Conservation (phyloP, 2,329 filamentous ascomycete species). For the Fusarium mundagurra region DNA sequence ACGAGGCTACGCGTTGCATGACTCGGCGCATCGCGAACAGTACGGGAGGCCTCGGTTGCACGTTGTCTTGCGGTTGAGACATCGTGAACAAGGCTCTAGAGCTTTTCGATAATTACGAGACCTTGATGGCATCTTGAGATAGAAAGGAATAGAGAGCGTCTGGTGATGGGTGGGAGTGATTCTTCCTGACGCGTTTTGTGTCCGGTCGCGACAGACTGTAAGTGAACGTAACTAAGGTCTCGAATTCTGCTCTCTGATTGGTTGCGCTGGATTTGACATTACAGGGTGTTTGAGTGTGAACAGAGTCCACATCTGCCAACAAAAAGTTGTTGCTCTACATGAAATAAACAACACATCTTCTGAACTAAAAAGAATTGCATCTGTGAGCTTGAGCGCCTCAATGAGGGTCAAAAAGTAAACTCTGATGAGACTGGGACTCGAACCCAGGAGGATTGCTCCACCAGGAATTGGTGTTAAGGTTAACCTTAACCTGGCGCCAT, state of each 20-base stretch:
- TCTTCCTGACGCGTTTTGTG: too few species aligned
- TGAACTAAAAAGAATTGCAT: background rate
- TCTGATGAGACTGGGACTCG: slow-evolving; percentile 49
- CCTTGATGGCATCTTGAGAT: background rate
- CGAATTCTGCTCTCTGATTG: background rate
- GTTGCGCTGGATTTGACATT: too few species aligned
- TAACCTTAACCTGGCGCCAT: slow-evolving; percentile 50
- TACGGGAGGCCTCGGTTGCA: background rate
- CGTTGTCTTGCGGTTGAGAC: background rate
- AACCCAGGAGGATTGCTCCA: slow-evolving; percentile 51
- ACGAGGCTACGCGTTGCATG: background rate
- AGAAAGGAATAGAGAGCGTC: background rate
- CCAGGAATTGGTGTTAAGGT: slow-evolving; percentile 44
- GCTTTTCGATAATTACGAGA: background rate
- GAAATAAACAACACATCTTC: background rate
- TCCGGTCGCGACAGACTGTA: background rate
- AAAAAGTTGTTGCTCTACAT: fast-evolving
- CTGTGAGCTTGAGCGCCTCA: background rate
- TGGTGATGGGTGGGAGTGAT: background rate
- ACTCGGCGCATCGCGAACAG: background rate
- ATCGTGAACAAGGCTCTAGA: background rate
- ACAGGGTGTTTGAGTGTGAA: too few species aligned
- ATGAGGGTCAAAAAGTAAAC: background rate
- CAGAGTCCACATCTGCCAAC: background rate
- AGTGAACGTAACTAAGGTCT: background rate